Base-by-base conservation (phyloP, 208 protist species). In the Herpetomonas muscarum region DNA sequence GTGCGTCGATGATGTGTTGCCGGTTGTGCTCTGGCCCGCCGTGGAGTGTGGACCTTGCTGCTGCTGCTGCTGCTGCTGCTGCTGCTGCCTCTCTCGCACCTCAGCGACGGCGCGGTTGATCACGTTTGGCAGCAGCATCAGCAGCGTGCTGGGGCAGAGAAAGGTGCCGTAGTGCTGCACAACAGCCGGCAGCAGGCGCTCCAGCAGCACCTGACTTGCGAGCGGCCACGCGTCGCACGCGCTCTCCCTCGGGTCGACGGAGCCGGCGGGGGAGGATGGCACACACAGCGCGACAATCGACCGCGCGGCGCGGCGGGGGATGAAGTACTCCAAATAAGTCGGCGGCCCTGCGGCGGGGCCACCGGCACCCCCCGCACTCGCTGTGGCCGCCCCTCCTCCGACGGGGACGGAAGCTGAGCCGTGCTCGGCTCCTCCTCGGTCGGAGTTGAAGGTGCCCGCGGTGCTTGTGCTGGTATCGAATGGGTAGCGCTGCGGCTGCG, bases 171-270 rank as follows among this genome's bases (percentile, higher is more conserved):
- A 60, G 39, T 26, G 12, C 25, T 28, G 55, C 29, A 60, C 55
- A 4, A 60, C 21, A 19, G 49, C 7, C 3, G 55, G 55, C 10
- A 60, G 31, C 37, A 60, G 41, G 7, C 55, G 55, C 55, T 60
- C 55, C 55, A 60, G 4, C 19, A 44, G 17, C 31, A 48, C 55
- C 31, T 46, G 32, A 12, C 17, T n/a, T 9, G 7, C 41, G 6
- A 17, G 10, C 19, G 24, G 3, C 34, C 36, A 49, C 4, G 39
- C 31, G n/a, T 44, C 47, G 13, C 24, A 29, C 7, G 24, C 28
- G 47, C 28, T 17, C 41, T 46, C 41, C 4, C 41, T 4, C 9
- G 6, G 34, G 34, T 6, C 34, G 34, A 39, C 34, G 34, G 34
- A 6, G 34, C 34, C 6, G 34, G n/a, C n/a, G n/a, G 5, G 5